Base-by-base conservation (phyloP, 352 stramenopile species). In the Phytophthora capsici region DNA sequence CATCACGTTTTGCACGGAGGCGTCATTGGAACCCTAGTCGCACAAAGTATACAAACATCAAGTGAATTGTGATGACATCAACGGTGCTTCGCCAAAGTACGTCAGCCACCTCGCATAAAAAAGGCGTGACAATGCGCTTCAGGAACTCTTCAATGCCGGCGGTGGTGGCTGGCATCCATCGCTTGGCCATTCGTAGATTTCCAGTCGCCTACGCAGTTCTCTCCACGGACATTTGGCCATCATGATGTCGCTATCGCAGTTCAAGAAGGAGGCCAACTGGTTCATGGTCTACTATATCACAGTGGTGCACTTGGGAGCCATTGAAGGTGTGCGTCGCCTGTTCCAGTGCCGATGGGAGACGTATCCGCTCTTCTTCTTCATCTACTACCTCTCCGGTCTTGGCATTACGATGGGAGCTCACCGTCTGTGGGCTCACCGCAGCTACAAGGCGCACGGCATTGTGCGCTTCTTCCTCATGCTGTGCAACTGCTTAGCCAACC, bases 351-450 rank as follows among this genome's bases (percentile, higher is more conserved):
- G 91, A 51, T 87, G 75, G 67, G 79, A 96, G 55, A 99, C 96
- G 38, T 79, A 96, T 9, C 71, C 97, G 26, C 91, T 85, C 62
- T 89, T 93, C 17, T 90, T 99, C 46, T 6, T 98, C 19, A 82
- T 98, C 20, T 99, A 98, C 93, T 96, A 96, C 32, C 88, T 99
- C 61, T 91, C 84, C 75, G 94, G 96, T 0, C 84, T 99, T 26
- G 97, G 97, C 50, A 99, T 99, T 66, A 99, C 97, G 36, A 96
- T 95, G n/a, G 97, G 97, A 20, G 97, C 98, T 0, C 97, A 99
- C 69, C 89, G 97, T n/a, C 78, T 99, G 16, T 99, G 97, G 97
- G 89, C 94, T 16, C 97, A 99, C 75, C 81, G 95, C 41, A 96
- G 91, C 7, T 99, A 99, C 84, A 97, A 98, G 69, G 97, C 96